Conservation (phyloP, 345 rosid species). For the Eucalyptus rudis region DNA sequence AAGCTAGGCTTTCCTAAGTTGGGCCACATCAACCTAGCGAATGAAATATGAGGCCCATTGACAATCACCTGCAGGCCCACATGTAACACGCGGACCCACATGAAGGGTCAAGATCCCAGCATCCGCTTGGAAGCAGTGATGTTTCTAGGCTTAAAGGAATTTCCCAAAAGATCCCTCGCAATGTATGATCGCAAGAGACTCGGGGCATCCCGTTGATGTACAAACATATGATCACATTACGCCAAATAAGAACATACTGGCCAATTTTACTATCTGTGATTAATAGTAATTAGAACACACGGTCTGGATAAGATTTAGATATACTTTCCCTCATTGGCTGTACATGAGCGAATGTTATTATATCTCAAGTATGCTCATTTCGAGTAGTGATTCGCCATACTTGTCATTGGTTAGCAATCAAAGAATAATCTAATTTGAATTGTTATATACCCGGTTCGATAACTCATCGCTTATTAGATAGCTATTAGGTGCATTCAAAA, state of each 20-base stretch:
- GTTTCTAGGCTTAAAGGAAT: not conserved
- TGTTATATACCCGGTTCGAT: not conserved
- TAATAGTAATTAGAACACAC: not conserved
- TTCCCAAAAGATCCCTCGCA: no score
- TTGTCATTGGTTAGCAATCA: not conserved
- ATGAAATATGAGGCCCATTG: not conserved
- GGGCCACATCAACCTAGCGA: not conserved
- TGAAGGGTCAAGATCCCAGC: not conserved
- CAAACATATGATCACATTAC: not conserved
- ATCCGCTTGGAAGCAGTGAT: not conserved
- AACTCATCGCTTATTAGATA: not conserved
- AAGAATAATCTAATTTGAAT: not conserved
- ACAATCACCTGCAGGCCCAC: not conserved
- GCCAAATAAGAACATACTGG: not conserved
- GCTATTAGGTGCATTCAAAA: not conserved
- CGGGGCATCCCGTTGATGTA: no score
- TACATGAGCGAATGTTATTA: not conserved
- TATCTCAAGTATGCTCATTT: not conserved
- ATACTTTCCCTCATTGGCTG: no score
- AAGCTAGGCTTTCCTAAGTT: not conserved
- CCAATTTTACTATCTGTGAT: not conserved
- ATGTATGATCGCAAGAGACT: no score
- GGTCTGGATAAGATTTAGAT: not conserved
- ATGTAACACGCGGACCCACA: not conserved
- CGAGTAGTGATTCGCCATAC: not conserved